Evolutionary conservation across 2,329 filamentous ascomycete species (phyloP).

Genomic region (Exophiala dermatitidis): DNA sequence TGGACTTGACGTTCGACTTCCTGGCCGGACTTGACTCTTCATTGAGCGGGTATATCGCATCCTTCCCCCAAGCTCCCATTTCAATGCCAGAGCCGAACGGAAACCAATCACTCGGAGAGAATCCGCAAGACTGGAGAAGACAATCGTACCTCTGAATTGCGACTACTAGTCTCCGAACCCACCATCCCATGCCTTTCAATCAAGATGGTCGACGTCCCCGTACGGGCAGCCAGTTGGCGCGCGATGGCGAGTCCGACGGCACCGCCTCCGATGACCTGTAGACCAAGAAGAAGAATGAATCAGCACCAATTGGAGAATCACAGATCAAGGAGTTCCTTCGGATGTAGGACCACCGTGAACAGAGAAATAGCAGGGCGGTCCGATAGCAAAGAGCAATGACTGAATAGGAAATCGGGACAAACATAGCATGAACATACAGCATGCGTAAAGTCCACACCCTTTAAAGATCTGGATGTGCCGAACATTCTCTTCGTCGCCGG

Average conservation of each 20-base stretch:
- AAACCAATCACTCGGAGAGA: background rate
- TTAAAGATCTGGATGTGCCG: conserved; percentile 34
- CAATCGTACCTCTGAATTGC: conserved; percentile 67
- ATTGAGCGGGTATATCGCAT: too few relatives aligned
- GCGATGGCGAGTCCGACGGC: conserved; percentile 77
- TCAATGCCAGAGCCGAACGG: background rate
- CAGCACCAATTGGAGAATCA: too few relatives aligned
- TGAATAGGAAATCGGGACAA: background rate
- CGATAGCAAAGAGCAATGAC: background rate
- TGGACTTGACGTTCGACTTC: too few relatives aligned
- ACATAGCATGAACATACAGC: conserved; percentile 36
- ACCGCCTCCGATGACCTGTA: conserved; percentile 57
- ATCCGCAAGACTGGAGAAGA: background rate
- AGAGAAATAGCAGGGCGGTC: too few relatives aligned
- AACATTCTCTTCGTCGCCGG: conserved; percentile 30
- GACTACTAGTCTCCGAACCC: conserved; percentile 79
- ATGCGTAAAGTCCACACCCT: conserved; percentile 55
- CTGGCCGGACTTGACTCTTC: too few relatives aligned
- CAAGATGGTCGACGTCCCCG: conserved; percentile 61
- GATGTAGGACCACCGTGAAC: too few relatives aligned
- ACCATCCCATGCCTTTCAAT: conserved; percentile 70
- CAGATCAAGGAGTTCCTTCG: too few relatives aligned
- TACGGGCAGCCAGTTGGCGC: conserved; percentile 57
- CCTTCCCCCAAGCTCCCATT: too few relatives aligned
- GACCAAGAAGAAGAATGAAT: background rate